Evolutionary conservation across 345 rosid genomes (phyloP).

Genomic region (Eucalyptus leucophloia): DNA sequence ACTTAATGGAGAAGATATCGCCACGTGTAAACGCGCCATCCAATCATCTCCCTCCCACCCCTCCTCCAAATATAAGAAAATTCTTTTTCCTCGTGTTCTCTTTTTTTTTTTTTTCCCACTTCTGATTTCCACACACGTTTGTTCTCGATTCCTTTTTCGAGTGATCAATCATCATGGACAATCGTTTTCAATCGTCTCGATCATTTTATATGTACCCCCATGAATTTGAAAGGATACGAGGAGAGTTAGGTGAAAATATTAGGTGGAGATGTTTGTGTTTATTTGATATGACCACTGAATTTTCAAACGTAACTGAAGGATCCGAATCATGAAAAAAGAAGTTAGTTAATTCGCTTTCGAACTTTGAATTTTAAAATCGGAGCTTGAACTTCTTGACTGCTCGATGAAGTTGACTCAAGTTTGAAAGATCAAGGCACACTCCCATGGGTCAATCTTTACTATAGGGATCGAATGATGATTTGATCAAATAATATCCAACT

Average conservation of each 20-base stretch:
- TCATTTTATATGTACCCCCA: neutral
- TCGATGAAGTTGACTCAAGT: neutral
- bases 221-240: neutral
- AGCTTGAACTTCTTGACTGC: neutral
- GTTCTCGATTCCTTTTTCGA: neutral
- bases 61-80: no score
- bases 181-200: no score
- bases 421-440: neutral
- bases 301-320: rapidly evolving
- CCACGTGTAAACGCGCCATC: neutral
- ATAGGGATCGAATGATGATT: neutral
- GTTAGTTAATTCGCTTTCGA: neutral
- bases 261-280: neutral
- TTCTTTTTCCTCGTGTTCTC: no score
- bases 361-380: neutral
- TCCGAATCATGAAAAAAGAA: rapidly evolving
- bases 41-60: neutral
- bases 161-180: neutral
- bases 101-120: neutral
- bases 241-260: no score
- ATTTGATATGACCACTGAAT: rapidly evolving
- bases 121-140: neutral
- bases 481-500: neutral
- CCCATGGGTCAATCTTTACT: neutral
- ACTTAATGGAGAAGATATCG: neutral